Percentiles rank a stretch among this genome's conserved stretches.
These are phyloP conservation scores for Euphorbia pulcherrima DNA, from an alignment of 345 rosid species.

Conservation along the genomic window DNA sequence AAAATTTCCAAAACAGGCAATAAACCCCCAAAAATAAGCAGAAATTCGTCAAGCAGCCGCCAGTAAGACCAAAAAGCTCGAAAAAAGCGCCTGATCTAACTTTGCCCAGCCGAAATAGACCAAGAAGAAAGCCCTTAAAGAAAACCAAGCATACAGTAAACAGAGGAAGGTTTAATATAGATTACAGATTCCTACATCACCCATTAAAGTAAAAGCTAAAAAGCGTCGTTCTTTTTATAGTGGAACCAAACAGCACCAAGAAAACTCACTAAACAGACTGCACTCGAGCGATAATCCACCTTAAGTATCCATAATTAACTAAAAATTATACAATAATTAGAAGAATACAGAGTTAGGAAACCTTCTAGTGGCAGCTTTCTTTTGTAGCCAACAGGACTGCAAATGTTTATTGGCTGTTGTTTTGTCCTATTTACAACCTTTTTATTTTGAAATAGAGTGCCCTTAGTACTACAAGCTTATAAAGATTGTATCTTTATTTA, in stretches of 20 bases:
- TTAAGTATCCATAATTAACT: background rate
- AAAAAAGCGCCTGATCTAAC: constrained; percentile 38
- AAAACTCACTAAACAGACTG: background rate
- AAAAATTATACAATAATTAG: background rate
- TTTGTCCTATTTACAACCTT: constrained; percentile 16
- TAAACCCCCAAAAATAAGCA: background rate
- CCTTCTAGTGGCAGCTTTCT: constrained; percentile 9
- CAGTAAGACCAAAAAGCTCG: constrained; percentile 20
- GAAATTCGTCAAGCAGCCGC: no score
- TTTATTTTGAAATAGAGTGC: background rate
- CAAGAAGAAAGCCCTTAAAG: constrained; percentile 18
- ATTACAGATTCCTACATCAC: constrained; percentile 8
- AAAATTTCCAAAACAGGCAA: background rate
- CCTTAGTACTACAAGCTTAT: background rate
- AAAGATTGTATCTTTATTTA: background rate
- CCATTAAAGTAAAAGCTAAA: constrained; percentile 11
- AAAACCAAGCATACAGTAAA: background rate
- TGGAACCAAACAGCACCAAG: constrained; percentile 7
- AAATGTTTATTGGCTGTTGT: background rate
- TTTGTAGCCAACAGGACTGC: background rate
- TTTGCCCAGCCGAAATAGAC: constrained; percentile 23
- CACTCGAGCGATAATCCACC: background rate
- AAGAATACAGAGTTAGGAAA: constrained; percentile 4
- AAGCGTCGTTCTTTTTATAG: background rate
- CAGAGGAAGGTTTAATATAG: no score